phyloP scores from a whole-genome alignment of 2,329 filamentous ascomycete genomes.

The Seiridium unicorne region DNA sequence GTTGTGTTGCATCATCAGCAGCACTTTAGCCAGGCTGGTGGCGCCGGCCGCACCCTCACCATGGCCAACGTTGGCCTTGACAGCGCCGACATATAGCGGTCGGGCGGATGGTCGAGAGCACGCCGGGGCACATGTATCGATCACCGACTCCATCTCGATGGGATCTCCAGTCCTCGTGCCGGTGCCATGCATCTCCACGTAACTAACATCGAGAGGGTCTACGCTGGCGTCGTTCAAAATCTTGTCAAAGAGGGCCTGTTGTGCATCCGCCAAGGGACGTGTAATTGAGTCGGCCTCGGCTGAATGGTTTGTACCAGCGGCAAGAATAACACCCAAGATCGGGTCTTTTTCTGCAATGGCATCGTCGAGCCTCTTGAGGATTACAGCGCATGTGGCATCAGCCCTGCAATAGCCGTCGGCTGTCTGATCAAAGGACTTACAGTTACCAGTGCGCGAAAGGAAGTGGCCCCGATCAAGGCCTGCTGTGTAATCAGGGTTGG shows the following conservation, averaged over 20 bases:
- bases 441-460: conserved; percentile 45
- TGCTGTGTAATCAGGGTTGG: conserved; percentile 63
- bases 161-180: conserved; percentile 70
- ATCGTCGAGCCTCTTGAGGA: conserved; percentile 19
- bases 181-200: conserved; percentile 69
- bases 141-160: conserved; percentile 62
- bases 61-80: conserved; percentile 48
- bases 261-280: conserved; percentile 59
- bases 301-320: conserved; percentile 61
- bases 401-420: conserved; percentile 46
- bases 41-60: conserved; percentile 36
- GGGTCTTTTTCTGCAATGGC: conserved; percentile 19
- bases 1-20: conserved; percentile 21
- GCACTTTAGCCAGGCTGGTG: conserved; percentile 16
- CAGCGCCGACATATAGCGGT: conserved; percentile 42
- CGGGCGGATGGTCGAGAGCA: conserved; percentile 19
- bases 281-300: conserved; percentile 62
- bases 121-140: conserved; percentile 55
- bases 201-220: conserved; percentile 52
- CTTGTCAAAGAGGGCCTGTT: conserved; percentile 58
- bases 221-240: conserved; percentile 57
- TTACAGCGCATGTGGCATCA: conserved; percentile 13
- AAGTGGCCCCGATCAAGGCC: conserved; percentile 63
- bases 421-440: conserved; percentile 41
- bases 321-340: conserved; percentile 57